phyloP scores from a whole-genome alignment of 139 green algal species.

The Tetraselmis striata region DNA sequence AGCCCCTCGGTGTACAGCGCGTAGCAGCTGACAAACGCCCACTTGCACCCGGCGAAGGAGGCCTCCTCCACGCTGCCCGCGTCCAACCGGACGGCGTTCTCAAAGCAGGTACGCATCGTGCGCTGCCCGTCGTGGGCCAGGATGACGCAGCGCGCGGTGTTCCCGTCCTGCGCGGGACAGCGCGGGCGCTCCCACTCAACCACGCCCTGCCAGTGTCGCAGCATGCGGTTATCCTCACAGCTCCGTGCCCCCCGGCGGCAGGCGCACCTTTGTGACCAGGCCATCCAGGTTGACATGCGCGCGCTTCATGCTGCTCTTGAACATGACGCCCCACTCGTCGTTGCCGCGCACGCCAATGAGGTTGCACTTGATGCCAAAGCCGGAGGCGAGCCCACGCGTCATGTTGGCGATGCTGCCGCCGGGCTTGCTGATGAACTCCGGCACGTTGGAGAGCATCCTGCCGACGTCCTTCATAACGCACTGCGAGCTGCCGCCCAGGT shows the following conservation, averaged over 20 bases:
- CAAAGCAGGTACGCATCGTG: slow-evolving; percentile 60
- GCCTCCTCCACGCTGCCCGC: slow-evolving; percentile 17
- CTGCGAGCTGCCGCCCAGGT: neutral
- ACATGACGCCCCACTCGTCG: slow-evolving; percentile 52
- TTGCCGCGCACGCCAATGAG: slow-evolving; percentile 18
- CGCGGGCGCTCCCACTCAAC: neutral
- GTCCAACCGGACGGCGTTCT: slow-evolving; percentile 16
- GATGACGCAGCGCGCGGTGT: slow-evolving; percentile 42
- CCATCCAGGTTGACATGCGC: slow-evolving; percentile 30
- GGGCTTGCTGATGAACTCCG: slow-evolving; percentile 44
- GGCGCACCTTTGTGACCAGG: slow-evolving; percentile 9
- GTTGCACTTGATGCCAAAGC: slow-evolving; percentile 22
- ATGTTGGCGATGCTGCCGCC: slow-evolving; percentile 43
- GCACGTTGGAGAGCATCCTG: slow-evolving; percentile 29
- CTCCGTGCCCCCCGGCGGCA: no score
- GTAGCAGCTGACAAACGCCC: slow-evolving; percentile 40
- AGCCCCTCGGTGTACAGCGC: slow-evolving; percentile 40
- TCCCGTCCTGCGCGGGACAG: neutral
- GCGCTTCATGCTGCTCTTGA: slow-evolving; percentile 34
- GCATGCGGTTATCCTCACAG: neutral
- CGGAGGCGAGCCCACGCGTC: slow-evolving; percentile 23
- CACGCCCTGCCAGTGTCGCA: neutral
- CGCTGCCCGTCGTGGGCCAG: slow-evolving; percentile 41
- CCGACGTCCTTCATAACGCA: neutral
- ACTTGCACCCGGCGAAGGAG: slow-evolving; percentile 33